Evolutionary conservation across 2,329 filamentous ascomycete species (phyloP), one percentile per base, ranked within the genome.

Genomic region (Colletotrichum orchidophilum): DNA sequence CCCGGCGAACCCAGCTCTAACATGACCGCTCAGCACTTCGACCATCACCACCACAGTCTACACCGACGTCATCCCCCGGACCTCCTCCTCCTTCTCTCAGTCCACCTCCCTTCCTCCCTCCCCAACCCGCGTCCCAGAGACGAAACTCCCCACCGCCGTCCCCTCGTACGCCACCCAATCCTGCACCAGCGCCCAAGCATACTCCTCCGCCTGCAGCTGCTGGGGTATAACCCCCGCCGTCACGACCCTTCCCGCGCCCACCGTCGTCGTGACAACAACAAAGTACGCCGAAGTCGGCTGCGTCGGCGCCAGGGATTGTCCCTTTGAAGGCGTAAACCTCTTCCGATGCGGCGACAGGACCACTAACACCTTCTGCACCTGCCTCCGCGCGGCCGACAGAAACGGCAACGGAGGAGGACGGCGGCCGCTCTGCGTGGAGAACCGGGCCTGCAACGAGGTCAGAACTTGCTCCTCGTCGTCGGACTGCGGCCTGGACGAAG

Each of bases 151-250:
- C 3, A 46, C 39, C 8, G 7, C 39, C n/a, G 39, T 46, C 39
- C 39, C 39, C 18, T 46, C 39, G 3, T 46, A 46, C 18, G 39
- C 8, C 9, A 71, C 83, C 58, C 83, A 83, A 50, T 74, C 78
- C 59, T 86, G 84, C 76, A 82, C 83, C 62, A n/a, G 33, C 8
- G 2, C 46, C 12, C 69, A 75, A 35, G 74, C 74, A 42, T 85
- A 83, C 77, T 76, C 81, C 46, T 82, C 82, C 39, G 83, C 80
- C 60, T 85, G 83, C 80, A 78, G 77, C 69, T 85, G 83, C 81
- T 85, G 80, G 78, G 82, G 81, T 61, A 78, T 85, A 74, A 82
- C 81, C 27, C 77, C 77, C 29, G 70, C 75, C 15, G 77, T 80
- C 39, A 80, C 76, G 58, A 84, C 83, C 8, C 81, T 79, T 52